These are phyloP conservation scores for Protomyces macrosporus DNA, from an alignment of 1,139 yeast species.

Conservation along the genomic window DNA sequence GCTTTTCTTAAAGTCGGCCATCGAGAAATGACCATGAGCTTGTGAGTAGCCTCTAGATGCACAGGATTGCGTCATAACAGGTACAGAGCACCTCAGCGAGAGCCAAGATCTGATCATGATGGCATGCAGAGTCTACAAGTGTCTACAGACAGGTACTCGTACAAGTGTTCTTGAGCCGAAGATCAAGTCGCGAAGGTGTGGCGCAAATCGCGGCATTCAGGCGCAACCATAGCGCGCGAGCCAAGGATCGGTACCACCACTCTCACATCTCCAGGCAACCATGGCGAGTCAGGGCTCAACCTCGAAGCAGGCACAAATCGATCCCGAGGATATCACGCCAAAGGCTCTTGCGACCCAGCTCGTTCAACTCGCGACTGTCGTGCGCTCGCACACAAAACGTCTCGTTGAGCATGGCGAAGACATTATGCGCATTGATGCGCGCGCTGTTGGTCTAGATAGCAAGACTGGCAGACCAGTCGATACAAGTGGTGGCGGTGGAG, in stretches of 20 bases:
- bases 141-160: too few relatives aligned
- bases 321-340: background rate
- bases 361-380: conserved; percentile 8
- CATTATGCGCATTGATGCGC: conserved; percentile 23
- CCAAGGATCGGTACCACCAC: too few relatives aligned
- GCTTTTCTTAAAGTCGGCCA: background rate
- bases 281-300: background rate
- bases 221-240: too few relatives aligned
- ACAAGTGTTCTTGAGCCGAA: too few relatives aligned
- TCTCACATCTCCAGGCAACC: too few relatives aligned
- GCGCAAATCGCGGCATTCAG: too few relatives aligned
- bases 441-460: conserved; percentile 9
- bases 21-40: background rate
- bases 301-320: background rate
- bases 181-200: too few relatives aligned
- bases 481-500: background rate
- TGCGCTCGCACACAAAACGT: conserved; percentile 9
- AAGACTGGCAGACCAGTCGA: conserved; percentile 4
- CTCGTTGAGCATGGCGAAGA: conserved; percentile 22
- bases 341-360: conserved; percentile 10
- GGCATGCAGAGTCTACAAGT: too few relatives aligned
- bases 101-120: too few relatives aligned
- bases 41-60: too few relatives aligned
- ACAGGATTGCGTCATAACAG: too few relatives aligned
- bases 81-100: too few relatives aligned